Conservation (phyloP, 1,284 basidiomycete genomes). For the Ceratobasidium sp. region DNA sequence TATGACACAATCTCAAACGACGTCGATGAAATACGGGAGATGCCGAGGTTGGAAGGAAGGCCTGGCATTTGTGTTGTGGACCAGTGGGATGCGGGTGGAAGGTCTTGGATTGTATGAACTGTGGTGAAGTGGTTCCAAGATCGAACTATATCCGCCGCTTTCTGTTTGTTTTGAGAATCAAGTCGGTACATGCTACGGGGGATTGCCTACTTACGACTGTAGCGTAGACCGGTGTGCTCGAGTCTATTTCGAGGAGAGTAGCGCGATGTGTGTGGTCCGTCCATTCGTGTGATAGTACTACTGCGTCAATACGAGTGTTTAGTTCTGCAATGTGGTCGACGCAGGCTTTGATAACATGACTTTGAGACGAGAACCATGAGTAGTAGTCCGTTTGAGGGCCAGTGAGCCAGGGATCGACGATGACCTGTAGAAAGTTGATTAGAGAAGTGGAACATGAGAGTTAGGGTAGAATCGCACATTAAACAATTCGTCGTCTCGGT, state of each 20-base stretch:
- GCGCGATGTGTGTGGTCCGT: slow-evolving; percentile 46
- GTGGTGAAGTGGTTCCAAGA: slow-evolving; percentile 51
- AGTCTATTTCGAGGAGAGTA: slow-evolving; percentile 48
- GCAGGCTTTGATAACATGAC: slow-evolving; percentile 50
- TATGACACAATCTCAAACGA: slow-evolving; percentile 50
- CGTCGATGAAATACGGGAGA: slow-evolving; percentile 49
- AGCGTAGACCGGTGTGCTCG: slow-evolving; percentile 49
- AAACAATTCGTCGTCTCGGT: slow-evolving; percentile 15
- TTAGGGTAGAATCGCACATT: slow-evolving; percentile 11
- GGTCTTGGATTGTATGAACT: slow-evolving; percentile 49
- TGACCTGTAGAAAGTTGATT: slow-evolving; percentile 10
- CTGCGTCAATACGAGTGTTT: slow-evolving; percentile 46
- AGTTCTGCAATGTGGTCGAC: slow-evolving; percentile 48
- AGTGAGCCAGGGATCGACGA: slow-evolving; percentile 51
- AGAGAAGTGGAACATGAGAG: not conserved
- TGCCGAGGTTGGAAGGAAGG: slow-evolving; percentile 47
- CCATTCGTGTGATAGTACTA: slow-evolving; percentile 44
- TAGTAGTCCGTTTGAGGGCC: slow-evolving; percentile 52
- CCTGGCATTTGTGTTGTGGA: not conserved
- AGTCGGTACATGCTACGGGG: too few relatives aligned
- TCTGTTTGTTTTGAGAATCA: too few relatives aligned
- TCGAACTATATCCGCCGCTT: slow-evolving; percentile 50
- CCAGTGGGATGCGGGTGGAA: slow-evolving; percentile 27
- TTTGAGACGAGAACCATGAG: slow-evolving; percentile 51
- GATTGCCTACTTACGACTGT: slow-evolving; percentile 33